These are phyloP conservation scores for Teratosphaeria zuluensis DNA, from an alignment of 2,329 filamentous ascomycete genomes.

Conservation along the genomic window DNA sequence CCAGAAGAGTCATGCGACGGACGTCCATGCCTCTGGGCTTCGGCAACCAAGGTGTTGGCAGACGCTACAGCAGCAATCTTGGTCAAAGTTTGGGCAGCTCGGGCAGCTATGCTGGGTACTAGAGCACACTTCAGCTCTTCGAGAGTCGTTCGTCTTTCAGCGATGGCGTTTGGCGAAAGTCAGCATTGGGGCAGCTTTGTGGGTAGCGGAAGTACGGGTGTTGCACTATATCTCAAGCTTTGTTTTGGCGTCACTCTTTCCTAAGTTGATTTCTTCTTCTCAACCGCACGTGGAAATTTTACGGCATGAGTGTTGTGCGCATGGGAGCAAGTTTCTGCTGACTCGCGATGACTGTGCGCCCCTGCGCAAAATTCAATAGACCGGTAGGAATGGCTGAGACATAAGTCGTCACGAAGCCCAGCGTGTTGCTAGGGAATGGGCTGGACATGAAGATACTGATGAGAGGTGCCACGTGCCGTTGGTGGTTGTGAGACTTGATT, in stretches of 20 bases:
- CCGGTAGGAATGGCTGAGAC: no score
- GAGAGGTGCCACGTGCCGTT: no score
- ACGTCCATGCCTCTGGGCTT: slow-evolving; percentile 38
- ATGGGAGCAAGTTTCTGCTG: no score
- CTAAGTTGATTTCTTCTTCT: no score
- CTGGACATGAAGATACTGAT: no score
- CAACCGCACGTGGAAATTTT: no score
- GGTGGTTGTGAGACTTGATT: no score
- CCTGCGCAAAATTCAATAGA: no score
- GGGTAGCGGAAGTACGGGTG: neutral
- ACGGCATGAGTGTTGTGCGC: no score
- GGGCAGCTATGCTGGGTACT: slow-evolving; percentile 8
- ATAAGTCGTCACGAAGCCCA: no score
- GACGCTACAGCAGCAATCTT: slow-evolving; percentile 37
- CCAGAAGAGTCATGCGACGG: slow-evolving; percentile 27
- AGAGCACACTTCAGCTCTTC: neutral
- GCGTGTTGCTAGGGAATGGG: no score
- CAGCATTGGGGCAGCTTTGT: neutral
- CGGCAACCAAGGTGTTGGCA: slow-evolving; percentile 32
- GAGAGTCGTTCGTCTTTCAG: neutral
- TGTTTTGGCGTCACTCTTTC: neutral
- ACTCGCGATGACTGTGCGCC: no score
- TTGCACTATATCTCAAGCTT: neutral
- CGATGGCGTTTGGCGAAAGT: neutral
- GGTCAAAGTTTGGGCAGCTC: slow-evolving; percentile 28